These are phyloP conservation scores for Hypsizygus ulmarius DNA, from an alignment of 1,284 basidiomycete species.

Conservation along the genomic window DNA sequence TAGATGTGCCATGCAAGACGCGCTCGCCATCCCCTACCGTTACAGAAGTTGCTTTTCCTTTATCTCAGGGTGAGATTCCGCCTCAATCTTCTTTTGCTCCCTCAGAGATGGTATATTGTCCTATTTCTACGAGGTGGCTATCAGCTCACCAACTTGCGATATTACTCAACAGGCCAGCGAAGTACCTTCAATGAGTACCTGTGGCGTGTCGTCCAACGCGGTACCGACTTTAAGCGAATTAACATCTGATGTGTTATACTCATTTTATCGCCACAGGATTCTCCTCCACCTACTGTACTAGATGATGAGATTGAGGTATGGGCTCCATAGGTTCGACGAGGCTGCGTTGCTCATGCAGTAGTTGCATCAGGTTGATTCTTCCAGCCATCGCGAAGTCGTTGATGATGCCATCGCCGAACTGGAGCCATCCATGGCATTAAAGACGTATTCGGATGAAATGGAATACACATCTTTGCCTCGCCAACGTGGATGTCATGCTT, in stretches of 20 bases:
- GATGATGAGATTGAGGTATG: not conserved
- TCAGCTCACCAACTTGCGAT: not conserved
- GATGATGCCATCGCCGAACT: too few species aligned
- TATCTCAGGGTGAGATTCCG: constrained; percentile 19
- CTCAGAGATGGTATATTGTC: constrained; percentile 3
- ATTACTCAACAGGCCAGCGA: constrained; percentile 3
- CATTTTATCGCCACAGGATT: constrained; percentile 3
- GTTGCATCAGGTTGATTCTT: too few species aligned
- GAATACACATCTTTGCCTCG: constrained; percentile 19
- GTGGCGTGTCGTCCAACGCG: not conserved
- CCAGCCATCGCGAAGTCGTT: too few species aligned
- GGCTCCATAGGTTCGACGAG: too few species aligned
- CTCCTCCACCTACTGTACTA: not conserved
- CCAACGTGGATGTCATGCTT: constrained; percentile 44
- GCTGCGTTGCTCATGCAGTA: too few species aligned
- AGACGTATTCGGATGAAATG: not conserved
- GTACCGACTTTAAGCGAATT: not conserved
- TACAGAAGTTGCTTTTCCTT: constrained; percentile 7
- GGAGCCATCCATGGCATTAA: too few species aligned
- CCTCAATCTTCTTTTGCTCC: constrained; percentile 21
- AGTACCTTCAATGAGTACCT: constrained; percentile 1
- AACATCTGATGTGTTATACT: not conserved
- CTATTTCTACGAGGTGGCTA: not conserved
- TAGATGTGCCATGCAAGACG: not conserved
- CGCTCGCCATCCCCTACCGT: constrained; percentile 18